phyloP scores from a whole-genome alignment of 163 green algal genomes.

The Volvox carteri region DNA sequence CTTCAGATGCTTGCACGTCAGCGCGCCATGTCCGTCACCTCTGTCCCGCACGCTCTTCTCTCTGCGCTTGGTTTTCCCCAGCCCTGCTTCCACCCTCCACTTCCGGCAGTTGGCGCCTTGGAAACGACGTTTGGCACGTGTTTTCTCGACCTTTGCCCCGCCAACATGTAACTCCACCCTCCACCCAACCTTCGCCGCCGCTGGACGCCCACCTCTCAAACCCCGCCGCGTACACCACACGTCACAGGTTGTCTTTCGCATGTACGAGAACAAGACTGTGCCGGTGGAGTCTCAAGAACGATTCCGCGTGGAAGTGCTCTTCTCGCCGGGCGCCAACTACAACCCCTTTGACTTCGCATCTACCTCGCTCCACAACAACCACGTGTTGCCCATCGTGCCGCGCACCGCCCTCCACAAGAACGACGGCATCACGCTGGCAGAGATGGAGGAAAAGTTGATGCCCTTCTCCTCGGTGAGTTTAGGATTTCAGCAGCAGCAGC shows the following conservation, averaged over 20 bases:
- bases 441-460: slow-evolving; percentile 68
- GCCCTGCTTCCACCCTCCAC: too few species aligned
- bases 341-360: slow-evolving; percentile 69
- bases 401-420: slow-evolving; percentile 60
- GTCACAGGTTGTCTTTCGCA: slow-evolving; percentile 94
- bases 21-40: too few species aligned
- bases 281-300: slow-evolving; percentile 77
- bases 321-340: slow-evolving; percentile 81
- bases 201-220: background rate
- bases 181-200: background rate
- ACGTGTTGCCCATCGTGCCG: slow-evolving; percentile 78
- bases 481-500: too few species aligned
- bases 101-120: too few species aligned
- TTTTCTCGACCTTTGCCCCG: too few species aligned
- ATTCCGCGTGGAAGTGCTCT: slow-evolving; percentile 91
- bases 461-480: slow-evolving; percentile 57
- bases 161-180: too few species aligned
- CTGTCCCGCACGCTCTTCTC: too few species aligned
- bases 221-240: slow-evolving; percentile 72
- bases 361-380: slow-evolving; percentile 72
- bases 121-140: too few species aligned
- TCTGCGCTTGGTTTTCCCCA: too few species aligned
- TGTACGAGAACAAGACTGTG: slow-evolving; percentile 92
- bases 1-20: too few species aligned
- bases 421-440: slow-evolving; percentile 63